These are phyloP conservation scores for Craterostigma plantagineum DNA, from an alignment of 257 asterid species.

Conservation along the genomic window DNA sequence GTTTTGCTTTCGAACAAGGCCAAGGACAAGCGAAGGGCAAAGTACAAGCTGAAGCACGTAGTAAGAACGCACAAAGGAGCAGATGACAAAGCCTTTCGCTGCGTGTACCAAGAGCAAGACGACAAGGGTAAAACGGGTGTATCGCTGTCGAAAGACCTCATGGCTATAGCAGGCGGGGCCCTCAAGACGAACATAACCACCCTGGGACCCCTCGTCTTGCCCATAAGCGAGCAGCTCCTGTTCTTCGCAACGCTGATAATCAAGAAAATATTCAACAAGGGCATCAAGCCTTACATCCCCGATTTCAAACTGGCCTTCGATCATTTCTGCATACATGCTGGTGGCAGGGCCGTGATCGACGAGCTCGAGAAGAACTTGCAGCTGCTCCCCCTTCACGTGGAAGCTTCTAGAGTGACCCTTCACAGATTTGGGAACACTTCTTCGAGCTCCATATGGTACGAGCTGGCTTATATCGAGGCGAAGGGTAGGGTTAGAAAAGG, in stretches of 20 bases:
- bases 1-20: conserved; percentile 33
- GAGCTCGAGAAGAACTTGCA: conserved; percentile 60
- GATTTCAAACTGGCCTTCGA: conserved; percentile 55
- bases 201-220: conserved; percentile 41
- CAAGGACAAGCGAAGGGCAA: conserved; percentile 21
- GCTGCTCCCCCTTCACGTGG: conserved; percentile 37
- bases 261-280: conserved; percentile 23
- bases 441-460: conserved; percentile 75
- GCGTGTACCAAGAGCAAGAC: conserved; percentile 43
- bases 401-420: conserved; percentile 60
- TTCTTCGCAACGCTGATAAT: conserved; percentile 27
- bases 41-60: conserved; percentile 36
- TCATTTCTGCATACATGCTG: conserved; percentile 73
- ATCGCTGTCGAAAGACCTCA: conserved; percentile 42
- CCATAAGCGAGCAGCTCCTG: conserved; percentile 45
- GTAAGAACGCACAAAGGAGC: conserved; percentile 50
- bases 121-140: conserved; percentile 33
- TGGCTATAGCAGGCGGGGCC: conserved; percentile 49
- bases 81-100: conserved; percentile 32
- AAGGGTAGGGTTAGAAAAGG: conserved; percentile 42
- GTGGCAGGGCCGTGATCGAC: conserved; percentile 68
- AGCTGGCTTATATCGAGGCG: conserved; percentile 52
- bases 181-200: conserved; percentile 46
- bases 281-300: conserved; percentile 39
- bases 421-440: conserved; percentile 70